These are phyloP conservation scores for Fusarium multiceps DNA, from an alignment of 2,329 filamentous ascomycete genomes.

Conservation along the genomic window DNA sequence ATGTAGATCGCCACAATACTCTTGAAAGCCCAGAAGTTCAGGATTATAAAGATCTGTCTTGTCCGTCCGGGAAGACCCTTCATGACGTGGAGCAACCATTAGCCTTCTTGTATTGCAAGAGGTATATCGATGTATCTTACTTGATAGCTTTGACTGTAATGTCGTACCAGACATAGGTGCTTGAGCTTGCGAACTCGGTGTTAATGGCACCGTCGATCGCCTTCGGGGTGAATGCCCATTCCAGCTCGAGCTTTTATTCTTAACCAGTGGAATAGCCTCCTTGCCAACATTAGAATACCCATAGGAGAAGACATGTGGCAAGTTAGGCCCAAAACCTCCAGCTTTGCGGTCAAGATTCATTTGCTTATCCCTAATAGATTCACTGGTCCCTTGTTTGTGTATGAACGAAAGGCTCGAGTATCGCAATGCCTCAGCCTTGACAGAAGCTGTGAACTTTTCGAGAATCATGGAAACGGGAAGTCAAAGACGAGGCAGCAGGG, in stretches of 20 bases:
- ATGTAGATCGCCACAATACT: slow-evolving; percentile 1
- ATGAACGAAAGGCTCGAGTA: neutral
- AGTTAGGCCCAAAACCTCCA: neutral
- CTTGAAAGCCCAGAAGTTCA: neutral
- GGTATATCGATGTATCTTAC: neutral
- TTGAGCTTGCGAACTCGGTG: neutral
- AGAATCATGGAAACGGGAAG: neutral
- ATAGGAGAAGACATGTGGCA: neutral
- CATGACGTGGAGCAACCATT: neutral
- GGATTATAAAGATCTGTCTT: neutral
- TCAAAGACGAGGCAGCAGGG: neutral
- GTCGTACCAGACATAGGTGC: neutral
- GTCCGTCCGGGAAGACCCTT: neutral
- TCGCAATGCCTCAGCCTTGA: neutral
- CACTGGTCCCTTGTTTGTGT: neutral
- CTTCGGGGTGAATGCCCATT: neutral
- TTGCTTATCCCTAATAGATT: neutral
- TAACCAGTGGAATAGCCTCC: neutral
- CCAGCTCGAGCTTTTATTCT: neutral
- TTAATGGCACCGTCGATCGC: neutral
- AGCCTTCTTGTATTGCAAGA: neutral
- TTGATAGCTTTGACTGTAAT: neutral
- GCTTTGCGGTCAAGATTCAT: slow-evolving; percentile 1
- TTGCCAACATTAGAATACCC: neutral
- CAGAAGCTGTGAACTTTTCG: neutral